These are phyloP conservation scores for Geotrichum cucujoidarum DNA, from an alignment of 1,139 yeast species.

Conservation along the genomic window DNA sequence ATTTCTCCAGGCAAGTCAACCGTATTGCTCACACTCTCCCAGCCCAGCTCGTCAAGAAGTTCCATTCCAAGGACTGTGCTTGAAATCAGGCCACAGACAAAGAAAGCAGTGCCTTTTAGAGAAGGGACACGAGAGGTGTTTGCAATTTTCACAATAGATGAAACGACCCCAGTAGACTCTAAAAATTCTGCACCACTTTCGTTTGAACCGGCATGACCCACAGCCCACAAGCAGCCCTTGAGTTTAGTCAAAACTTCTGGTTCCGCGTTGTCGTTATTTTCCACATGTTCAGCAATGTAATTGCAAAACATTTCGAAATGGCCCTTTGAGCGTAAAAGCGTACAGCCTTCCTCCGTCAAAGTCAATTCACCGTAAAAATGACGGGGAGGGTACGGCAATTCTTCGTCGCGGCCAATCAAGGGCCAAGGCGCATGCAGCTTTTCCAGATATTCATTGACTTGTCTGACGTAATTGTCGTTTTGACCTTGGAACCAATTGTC, in stretches of 20 bases:
- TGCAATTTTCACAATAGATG: slow-evolving; percentile 51
- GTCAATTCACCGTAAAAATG: slow-evolving; percentile 79
- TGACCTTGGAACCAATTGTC: slow-evolving; percentile 55
- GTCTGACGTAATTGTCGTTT: slow-evolving; percentile 49
- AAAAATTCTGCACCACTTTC: slow-evolving; percentile 59
- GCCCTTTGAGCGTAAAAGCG: slow-evolving; percentile 45
- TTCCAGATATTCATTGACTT: slow-evolving; percentile 46
- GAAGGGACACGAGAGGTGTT: slow-evolving; percentile 55
- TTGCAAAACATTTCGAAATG: slow-evolving; percentile 45
- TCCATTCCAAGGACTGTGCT: slow-evolving; percentile 76
- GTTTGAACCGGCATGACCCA: slow-evolving; percentile 74
- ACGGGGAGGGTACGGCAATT: slow-evolving; percentile 40
- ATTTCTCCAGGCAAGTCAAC: slow-evolving; percentile 50
- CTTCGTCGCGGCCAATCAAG: slow-evolving; percentile 11
- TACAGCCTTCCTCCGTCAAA: slow-evolving; percentile 75
- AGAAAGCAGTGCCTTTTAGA: slow-evolving; percentile 71
- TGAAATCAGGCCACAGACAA: slow-evolving; percentile 69
- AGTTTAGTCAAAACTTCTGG: slow-evolving; percentile 41
- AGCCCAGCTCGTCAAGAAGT: slow-evolving; percentile 73
- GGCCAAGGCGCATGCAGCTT: slow-evolving; percentile 24
- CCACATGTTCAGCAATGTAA: slow-evolving; percentile 37
- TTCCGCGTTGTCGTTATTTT: slow-evolving; percentile 19
- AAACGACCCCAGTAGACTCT: slow-evolving; percentile 55
- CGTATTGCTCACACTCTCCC: slow-evolving; percentile 59
- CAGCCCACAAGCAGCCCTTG: slow-evolving; percentile 80